Percentiles rank a stretch among this genome's conserved stretches.
Conservation (phyloP, 75 land plant species). For the Chamaecyparis obtusa region DNA sequence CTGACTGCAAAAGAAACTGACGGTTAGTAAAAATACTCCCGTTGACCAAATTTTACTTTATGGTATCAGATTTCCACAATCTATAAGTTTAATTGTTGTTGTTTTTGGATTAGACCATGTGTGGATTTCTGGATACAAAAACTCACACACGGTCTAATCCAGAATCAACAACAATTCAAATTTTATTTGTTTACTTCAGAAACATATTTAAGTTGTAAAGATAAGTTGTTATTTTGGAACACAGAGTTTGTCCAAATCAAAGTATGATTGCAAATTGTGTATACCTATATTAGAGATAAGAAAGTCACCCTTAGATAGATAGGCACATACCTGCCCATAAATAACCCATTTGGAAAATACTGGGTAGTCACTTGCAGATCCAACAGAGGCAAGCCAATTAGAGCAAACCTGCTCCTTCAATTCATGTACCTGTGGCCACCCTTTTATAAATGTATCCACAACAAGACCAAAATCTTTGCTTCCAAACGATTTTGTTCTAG, state of each 20-base stretch:
- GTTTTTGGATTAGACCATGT: too few species aligned
- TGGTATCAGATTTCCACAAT: too few species aligned
- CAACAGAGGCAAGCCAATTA: slow-evolving; percentile 97
- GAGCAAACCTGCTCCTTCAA: slow-evolving; percentile 91
- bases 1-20: slow-evolving; percentile 48
- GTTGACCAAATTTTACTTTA: neutral
- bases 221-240: neutral
- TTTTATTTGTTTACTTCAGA: neutral
- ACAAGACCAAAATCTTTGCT: slow-evolving; percentile 44
- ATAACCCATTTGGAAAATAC: slow-evolving; percentile 96
- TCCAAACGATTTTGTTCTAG: slow-evolving; percentile 47
- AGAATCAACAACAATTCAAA: neutral
- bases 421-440: slow-evolving; percentile 69
- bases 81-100: too few species aligned
- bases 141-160: too few species aligned
- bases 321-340: slow-evolving; percentile 76
- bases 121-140: too few species aligned
- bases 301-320: neutral
- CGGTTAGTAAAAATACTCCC: neutral
- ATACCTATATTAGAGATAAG: neutral
- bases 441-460: slow-evolving; percentile 26
- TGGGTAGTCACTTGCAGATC: slow-evolving; percentile 96
- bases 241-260: neutral
- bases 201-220: neutral
- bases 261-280: slow-evolving; percentile 5